Evolutionary conservation across 2,329 filamentous ascomycete genomes (phyloP), one percentile per base, ranked within the genome.

Genomic region (Xenoacremonium recifei): DNA sequence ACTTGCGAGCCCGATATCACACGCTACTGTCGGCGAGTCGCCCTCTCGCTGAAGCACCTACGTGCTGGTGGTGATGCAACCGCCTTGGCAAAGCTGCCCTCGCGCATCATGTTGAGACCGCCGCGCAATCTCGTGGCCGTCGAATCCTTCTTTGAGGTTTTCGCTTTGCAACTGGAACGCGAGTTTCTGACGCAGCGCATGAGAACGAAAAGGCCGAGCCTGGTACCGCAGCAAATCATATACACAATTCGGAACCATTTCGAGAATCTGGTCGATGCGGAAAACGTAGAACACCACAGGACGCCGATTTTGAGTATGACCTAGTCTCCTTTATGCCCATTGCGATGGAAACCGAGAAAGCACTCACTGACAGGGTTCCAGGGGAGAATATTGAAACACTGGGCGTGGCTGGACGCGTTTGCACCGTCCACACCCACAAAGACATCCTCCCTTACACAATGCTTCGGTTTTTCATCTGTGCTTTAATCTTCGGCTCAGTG

Each of bases 311-410:
- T 57, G 21, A 53, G 59, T 60, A 37, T 38, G 58, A 51, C 12
- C 18, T 23, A n/a, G n/a, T 10, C 9, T 11, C n/a, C 19, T 20
- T 12, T 15, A 6, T 18, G 4, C 21, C 12, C 5, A 5, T 13
- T 15, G 12, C 16, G 20, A 9, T 27, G 23, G 23, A 13, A 27
- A 27, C 9, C 23, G 23, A 9, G 23, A 27, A 13, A 9, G 9
- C 9, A 27, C n/a, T 18, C 34, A 11, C 29, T 34, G 35, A 47
- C 21, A 6, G 20, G 6, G 2, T 15, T n/a, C n/a, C 19, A 60
- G 55, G 53, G 3, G 57, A 56, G 25, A 56, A 59, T 15, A 51
- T 55, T 33, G 55, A 59, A 39, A 47, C 55, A 33, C 23, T 61
- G 16, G 41, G 43, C 10, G 17, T 50, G 10, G 32, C 45, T 11